phyloP scores from a whole-genome alignment of 2,329 filamentous ascomycete species.

The Venturiaceae sp. region DNA sequence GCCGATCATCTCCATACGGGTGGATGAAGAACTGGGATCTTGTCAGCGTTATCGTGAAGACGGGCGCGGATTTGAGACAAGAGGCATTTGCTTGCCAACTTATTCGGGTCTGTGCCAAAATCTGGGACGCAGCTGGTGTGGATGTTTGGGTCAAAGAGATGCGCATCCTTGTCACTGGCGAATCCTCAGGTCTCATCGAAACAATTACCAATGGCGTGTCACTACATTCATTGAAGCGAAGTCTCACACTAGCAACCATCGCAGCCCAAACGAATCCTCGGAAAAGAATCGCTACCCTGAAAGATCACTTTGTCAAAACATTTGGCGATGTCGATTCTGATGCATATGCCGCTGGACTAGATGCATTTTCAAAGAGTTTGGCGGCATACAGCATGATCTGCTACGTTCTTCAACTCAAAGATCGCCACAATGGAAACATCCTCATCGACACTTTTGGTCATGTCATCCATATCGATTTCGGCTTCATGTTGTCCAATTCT shows the following conservation, averaged over 20 bases:
- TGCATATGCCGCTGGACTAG: constrained; percentile 60
- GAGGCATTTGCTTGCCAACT: constrained; percentile 82
- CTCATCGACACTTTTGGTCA: constrained; percentile 79
- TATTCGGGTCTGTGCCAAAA: constrained; percentile 71
- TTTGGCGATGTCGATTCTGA: constrained; percentile 64
- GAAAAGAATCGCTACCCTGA: constrained; percentile 68
- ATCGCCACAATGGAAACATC: constrained; percentile 79
- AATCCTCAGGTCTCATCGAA: constrained; percentile 76
- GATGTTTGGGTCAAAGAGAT: constrained; percentile 85
- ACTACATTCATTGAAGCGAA: constrained; percentile 76
- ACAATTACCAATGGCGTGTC: constrained; percentile 84
- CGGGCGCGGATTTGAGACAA: constrained; percentile 70
- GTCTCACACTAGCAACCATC: constrained; percentile 65
- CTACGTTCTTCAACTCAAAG: constrained; percentile 76
- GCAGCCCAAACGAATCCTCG: constrained; percentile 64
- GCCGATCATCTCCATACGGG: constrained; percentile 73
- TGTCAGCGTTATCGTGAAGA: constrained; percentile 81
- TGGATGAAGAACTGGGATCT: constrained; percentile 90
- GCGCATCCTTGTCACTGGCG: constrained; percentile 77
- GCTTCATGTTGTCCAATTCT: constrained; percentile 82
- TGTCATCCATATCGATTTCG: constrained; percentile 83
- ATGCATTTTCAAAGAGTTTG: constrained; percentile 72
- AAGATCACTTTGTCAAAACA: constrained; percentile 70
- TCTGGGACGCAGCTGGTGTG: constrained; percentile 65
- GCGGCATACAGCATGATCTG: constrained; percentile 80